Evolutionary conservation across 805 yeast species (phyloP).

Genomic region (Saccharomycopsis schoenii): DNA sequence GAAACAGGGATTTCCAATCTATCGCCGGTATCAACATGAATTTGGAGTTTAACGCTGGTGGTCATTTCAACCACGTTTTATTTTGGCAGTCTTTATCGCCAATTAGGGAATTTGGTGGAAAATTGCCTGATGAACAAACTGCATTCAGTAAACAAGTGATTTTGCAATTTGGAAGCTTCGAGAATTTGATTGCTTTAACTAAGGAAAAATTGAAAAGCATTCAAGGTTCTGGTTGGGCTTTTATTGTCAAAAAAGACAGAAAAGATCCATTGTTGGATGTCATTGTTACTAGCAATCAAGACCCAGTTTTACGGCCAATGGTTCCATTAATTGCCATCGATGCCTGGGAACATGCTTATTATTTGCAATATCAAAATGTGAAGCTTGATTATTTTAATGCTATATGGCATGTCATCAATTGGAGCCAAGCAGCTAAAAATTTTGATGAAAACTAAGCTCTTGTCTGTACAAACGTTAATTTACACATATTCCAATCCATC

Average conservation of each 20-base stretch:
- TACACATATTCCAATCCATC: not conserved
- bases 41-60: slow-evolving; percentile 43
- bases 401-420: slow-evolving; percentile 41
- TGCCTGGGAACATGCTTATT: slow-evolving; percentile 48
- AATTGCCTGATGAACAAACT: slow-evolving; percentile 15
- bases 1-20: slow-evolving; percentile 31
- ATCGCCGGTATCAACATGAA: slow-evolving; percentile 35
- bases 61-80: slow-evolving; percentile 39
- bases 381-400: slow-evolving; percentile 41
- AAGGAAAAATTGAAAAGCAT: slow-evolving; percentile 30
- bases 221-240: slow-evolving; percentile 49
- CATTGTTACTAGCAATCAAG: slow-evolving; percentile 38
- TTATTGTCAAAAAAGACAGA: slow-evolving; percentile 34
- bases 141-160: slow-evolving; percentile 31
- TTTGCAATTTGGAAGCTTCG: slow-evolving; percentile 36
- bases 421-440: slow-evolving; percentile 42
- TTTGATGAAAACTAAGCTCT: slow-evolving; percentile 14
- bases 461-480: not conserved
- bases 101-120: slow-evolving; percentile 28
- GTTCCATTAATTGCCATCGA: slow-evolving; percentile 41
- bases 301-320: slow-evolving; percentile 35
- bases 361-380: slow-evolving; percentile 42
- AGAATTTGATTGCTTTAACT: slow-evolving; percentile 30
- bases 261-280: slow-evolving; percentile 33
- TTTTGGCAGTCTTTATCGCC: slow-evolving; percentile 44